These are phyloP conservation scores for Cercospora sp. DNA, from an alignment of 2,329 filamentous ascomycete species.

Conservation along the genomic window DNA sequence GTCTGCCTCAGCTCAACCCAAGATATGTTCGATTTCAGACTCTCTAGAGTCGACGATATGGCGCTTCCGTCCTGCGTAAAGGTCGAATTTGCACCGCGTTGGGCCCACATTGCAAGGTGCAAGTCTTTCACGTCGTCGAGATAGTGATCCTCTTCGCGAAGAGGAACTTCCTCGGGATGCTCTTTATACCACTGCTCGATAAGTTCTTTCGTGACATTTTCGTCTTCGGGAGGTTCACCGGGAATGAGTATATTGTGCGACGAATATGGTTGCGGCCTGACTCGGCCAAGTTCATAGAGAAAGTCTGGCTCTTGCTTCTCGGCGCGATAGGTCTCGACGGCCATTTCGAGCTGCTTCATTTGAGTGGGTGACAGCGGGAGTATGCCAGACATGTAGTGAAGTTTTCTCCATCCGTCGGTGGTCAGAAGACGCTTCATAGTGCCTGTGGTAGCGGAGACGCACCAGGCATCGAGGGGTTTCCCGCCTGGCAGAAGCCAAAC, in stretches of 20 bases:
- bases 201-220: not conserved
- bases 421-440: not conserved
- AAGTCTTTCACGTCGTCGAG: constrained; percentile 3
- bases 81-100: constrained; percentile 4
- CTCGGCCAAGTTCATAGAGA: constrained; percentile 1
- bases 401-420: constrained; percentile 5
- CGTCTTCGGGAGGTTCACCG: not conserved
- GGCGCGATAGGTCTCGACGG: not conserved
- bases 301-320: constrained; percentile 13
- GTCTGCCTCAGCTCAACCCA: constrained; percentile 8
- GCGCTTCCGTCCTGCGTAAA: constrained; percentile 6
- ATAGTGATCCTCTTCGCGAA: not conserved
- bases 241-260: not conserved
- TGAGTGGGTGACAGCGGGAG: not conserved
- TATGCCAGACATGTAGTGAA: constrained; percentile 9
- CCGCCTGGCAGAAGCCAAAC: constrained; percentile 14
- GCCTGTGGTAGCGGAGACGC: not conserved
- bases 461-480: not conserved
- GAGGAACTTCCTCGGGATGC: not conserved
- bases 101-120: constrained; percentile 1
- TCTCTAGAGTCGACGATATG: not conserved
- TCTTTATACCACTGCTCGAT: constrained; percentile 7
- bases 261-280: not conserved
- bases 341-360: not conserved
- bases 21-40: not conserved